Evolutionary conservation across 805 yeast species (phyloP).

Genomic region (Hanseniaspora lindneri): DNA sequence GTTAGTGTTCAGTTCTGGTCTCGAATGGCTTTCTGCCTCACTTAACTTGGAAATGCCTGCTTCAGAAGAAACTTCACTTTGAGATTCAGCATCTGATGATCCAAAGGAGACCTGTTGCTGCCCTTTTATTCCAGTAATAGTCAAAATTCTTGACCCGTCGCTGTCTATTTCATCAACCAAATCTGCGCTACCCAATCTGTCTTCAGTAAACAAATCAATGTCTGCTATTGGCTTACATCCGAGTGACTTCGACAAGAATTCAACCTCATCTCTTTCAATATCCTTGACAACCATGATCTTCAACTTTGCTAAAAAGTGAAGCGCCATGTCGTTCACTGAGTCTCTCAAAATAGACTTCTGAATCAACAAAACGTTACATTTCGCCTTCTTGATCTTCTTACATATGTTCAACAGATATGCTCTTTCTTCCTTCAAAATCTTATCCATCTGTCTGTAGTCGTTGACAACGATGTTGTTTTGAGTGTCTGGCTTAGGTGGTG

Average conservation of each 20-base stretch:
- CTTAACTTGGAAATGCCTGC: constrained; percentile 9
- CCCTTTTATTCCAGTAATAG: constrained; percentile 58
- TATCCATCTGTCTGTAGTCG: constrained; percentile 98
- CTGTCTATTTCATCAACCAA: constrained; percentile 82
- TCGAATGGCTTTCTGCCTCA: neutral
- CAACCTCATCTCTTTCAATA: constrained; percentile 91
- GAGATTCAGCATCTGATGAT: neutral
- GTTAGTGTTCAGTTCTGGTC: neutral
- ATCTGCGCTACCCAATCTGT: constrained; percentile 83
- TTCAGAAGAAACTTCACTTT: neutral
- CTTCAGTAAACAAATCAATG: constrained; percentile 84
- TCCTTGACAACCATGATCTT: constrained; percentile 91
- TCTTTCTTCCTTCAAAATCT: constrained; percentile 93
- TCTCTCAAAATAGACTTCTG: constrained; percentile 91
- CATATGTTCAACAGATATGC: constrained; percentile 88
- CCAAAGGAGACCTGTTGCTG: constrained; percentile 27
- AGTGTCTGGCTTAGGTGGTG: constrained; percentile 96
- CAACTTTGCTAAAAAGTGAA: constrained; percentile 86
- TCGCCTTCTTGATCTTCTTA: constrained; percentile 91
- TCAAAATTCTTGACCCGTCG: constrained; percentile 79
- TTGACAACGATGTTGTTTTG: constrained; percentile 95
- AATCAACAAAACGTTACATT: constrained; percentile 81
- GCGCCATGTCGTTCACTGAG: constrained; percentile 86
- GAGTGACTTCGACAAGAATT: constrained; percentile 66
- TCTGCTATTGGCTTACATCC: constrained; percentile 97